Evolutionary conservation across 2,329 filamentous ascomycete genomes (phyloP).

Genomic region (Lasiodiplodia hormozganensis): DNA sequence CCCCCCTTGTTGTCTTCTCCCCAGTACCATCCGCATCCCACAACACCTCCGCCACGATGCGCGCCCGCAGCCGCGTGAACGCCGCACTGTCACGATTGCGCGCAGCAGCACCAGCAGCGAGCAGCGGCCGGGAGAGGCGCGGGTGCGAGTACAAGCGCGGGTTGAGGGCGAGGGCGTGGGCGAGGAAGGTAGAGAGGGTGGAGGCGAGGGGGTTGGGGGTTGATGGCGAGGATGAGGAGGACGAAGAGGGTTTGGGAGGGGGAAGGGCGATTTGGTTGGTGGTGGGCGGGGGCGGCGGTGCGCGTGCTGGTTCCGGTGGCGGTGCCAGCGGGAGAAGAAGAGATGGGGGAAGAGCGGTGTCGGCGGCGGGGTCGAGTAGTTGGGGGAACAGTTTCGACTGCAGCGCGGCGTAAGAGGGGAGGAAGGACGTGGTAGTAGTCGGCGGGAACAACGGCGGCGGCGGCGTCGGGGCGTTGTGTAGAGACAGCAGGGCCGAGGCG

Average conservation of each 20-base stretch:
- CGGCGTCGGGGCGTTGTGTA: not conserved
- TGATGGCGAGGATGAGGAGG: not conserved
- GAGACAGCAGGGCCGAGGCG: not conserved
- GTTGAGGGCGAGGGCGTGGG: slow-evolving; percentile 19
- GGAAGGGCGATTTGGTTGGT: not conserved
- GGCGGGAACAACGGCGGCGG: not conserved
- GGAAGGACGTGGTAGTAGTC: no score
- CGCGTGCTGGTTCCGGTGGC: not conserved
- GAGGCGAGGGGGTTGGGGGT: not conserved
- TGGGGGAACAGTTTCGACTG: not conserved
- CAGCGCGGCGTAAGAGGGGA: slow-evolving; percentile 4
- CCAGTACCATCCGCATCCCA: not conserved
- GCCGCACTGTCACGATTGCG: not conserved
- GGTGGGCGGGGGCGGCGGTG: not conserved
- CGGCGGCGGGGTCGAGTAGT: no score
- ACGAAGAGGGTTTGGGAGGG: not conserved
- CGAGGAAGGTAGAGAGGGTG: not conserved
- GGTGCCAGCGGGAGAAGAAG: no score
- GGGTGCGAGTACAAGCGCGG: not conserved
- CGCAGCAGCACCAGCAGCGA: not conserved
- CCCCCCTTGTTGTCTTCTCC: not conserved
- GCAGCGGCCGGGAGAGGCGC: not conserved
- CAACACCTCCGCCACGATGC: not conserved
- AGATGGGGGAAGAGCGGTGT: no score
- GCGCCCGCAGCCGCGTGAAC: not conserved